Evolutionary conservation across 768 basidiomycete species (phyloP).

Genomic region (Termitomyces titanicus): DNA sequence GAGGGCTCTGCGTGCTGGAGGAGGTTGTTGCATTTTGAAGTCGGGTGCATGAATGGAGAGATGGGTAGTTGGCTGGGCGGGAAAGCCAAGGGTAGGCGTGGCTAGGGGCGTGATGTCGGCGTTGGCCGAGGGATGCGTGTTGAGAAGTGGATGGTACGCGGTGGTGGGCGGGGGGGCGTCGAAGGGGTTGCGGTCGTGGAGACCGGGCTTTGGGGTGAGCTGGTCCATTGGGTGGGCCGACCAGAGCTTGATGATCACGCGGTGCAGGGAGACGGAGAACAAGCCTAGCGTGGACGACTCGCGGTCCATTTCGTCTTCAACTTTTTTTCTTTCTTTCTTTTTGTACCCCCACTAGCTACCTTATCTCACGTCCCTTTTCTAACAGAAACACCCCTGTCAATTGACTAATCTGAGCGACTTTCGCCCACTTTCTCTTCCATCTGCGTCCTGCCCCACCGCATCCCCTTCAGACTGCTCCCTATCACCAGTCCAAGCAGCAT

Average conservation of each 20-base stretch:
- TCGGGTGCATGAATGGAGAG: conserved; percentile 84
- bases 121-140: conserved; percentile 32
- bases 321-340: no score
- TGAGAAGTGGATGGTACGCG: conserved; percentile 36
- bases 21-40: conserved; percentile 74
- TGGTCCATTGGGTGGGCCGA: conserved; percentile 48
- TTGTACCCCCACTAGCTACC: no score
- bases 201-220: conserved; percentile 53
- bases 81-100: conserved; percentile 46
- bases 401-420: conserved; percentile 14
- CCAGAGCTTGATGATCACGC: conserved; percentile 70
- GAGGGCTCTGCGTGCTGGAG: conserved; percentile 35
- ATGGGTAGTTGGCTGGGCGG: conserved; percentile 49
- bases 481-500: conserved; percentile 53
- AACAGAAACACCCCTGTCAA: conserved; percentile 1
- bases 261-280: conserved; percentile 20
- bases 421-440: conserved; percentile 21
- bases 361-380: conserved; percentile 5
- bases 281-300: no score
- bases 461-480: conserved; percentile 48
- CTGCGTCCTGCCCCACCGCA: conserved; percentile 35
- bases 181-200: conserved; percentile 56
- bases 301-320: conserved; percentile 13
- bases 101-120: conserved; percentile 38
- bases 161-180: conserved; percentile 38